phyloP scores from a whole-genome alignment of 2,329 filamentous ascomycete genomes.

The Colletotrichum navitas region DNA sequence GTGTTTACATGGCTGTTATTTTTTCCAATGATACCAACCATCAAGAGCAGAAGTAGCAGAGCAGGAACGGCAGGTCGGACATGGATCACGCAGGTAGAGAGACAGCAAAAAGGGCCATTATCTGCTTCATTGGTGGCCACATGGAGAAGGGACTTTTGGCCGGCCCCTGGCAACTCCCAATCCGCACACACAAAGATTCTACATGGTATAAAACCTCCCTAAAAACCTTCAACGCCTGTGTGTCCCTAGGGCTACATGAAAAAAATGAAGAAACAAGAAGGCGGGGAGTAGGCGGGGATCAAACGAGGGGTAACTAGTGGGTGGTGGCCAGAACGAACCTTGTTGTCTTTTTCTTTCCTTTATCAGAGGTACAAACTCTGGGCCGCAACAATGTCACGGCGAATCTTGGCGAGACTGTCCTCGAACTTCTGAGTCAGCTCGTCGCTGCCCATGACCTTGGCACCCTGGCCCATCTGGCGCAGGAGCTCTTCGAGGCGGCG shows the following conservation, averaged over 20 bases:
- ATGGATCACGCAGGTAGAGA: constrained; percentile 27
- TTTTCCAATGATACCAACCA: constrained; percentile 29
- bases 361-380: constrained; percentile 91
- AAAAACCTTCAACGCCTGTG: constrained; percentile 32
- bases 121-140: constrained; percentile 43
- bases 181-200: constrained; percentile 37
- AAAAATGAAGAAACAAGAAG: constrained; percentile 14
- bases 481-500: constrained; percentile 93
- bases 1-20: background rate
- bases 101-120: constrained; percentile 39
- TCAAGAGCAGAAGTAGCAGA: background rate
- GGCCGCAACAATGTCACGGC: constrained; percentile 93
- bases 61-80: background rate
- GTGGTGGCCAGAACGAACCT: constrained; percentile 26
- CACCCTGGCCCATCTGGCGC: constrained; percentile 93
- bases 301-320: background rate
- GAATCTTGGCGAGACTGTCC: constrained; percentile 83
- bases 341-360: constrained; percentile 5
- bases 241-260: constrained; percentile 31
- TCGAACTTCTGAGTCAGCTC: constrained; percentile 95
- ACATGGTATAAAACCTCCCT: constrained; percentile 35
- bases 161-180: constrained; percentile 26
- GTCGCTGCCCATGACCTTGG: constrained; percentile 98
- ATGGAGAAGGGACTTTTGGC: constrained; percentile 26
- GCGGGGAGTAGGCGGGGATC: background rate